Percentiles rank a stretch among this genome's conserved stretches.
Evolutionary conservation across 371 early-diverging fungal genomes (phyloP).

Genomic region (Lichtheimia hyalospora): DNA sequence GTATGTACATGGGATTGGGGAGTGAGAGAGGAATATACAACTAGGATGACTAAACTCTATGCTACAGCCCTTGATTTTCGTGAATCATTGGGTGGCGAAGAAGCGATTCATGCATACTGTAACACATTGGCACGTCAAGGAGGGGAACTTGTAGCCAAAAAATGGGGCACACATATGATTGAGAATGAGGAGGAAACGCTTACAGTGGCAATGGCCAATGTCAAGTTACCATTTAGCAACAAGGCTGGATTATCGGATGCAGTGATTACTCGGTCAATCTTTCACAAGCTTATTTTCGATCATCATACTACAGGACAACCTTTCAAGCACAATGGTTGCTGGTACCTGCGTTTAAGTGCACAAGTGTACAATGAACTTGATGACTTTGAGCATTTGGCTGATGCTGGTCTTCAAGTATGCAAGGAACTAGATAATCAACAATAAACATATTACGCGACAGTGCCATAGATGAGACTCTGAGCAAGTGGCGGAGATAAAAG

Average conservation of each 20-base stretch:
- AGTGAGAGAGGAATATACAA: too few relatives aligned
- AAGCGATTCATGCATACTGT: conserved; percentile 55
- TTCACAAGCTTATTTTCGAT: conserved; percentile 40
- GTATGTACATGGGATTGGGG: conserved; percentile 8
- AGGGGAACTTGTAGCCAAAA: conserved; percentile 53
- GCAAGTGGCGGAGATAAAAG: too few relatives aligned
- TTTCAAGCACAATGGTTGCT: conserved; percentile 46
- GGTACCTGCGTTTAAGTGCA: conserved; percentile 57
- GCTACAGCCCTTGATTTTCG: conserved; percentile 51
- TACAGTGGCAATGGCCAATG: conserved; percentile 58
- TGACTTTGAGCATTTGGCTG: conserved; percentile 51
- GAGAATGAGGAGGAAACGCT: conserved; percentile 47
- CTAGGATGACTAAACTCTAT: background rate
- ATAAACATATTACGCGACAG: background rate
- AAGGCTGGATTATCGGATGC: background rate
- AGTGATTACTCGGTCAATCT: conserved; percentile 22
- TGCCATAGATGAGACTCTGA: too few relatives aligned
- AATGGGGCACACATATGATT: conserved; percentile 57
- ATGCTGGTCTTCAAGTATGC: conserved; percentile 43
- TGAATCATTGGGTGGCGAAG: conserved; percentile 54
- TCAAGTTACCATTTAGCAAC: conserved; percentile 50
- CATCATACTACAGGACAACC: conserved; percentile 41
- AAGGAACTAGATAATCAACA: conserved; percentile 28
- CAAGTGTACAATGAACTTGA: conserved; percentile 60
- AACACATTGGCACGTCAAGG: conserved; percentile 56